These are phyloP conservation scores for Acrodontium crateriforme DNA, from an alignment of 2,329 filamentous ascomycete species.

Conservation along the genomic window DNA sequence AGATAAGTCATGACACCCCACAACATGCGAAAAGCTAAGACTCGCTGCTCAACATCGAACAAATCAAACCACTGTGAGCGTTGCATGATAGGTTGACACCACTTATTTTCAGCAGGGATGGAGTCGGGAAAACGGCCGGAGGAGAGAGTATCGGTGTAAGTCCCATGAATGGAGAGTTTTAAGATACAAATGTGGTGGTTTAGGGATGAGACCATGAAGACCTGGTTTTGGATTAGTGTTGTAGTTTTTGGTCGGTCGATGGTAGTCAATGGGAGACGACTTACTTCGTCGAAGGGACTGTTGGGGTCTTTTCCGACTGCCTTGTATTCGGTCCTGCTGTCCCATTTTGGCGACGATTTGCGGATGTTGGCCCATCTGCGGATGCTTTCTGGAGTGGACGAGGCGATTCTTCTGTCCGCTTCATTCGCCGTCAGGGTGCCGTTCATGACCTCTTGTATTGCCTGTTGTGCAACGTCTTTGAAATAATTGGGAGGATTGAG, in stretches of 20 bases:
- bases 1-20: constrained; percentile 46
- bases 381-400: no score
- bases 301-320: constrained; percentile 39
- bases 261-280: constrained; percentile 9
- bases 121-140: constrained; percentile 25
- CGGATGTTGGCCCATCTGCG: constrained; percentile 36
- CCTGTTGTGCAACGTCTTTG: constrained; percentile 14
- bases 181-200: constrained; percentile 50
- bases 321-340: constrained; percentile 41
- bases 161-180: constrained; percentile 42
- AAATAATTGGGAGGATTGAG: constrained; percentile 25
- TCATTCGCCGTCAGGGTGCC: constrained; percentile 5
- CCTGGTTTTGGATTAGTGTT: constrained; percentile 24
- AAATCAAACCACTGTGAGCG: constrained; percentile 48
- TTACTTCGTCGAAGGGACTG: constrained; percentile 33
- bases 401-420: constrained; percentile 7
- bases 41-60: constrained; percentile 38
- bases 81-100: constrained; percentile 39
- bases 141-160: constrained; percentile 42
- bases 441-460: constrained; percentile 24
- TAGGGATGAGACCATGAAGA: constrained; percentile 48
- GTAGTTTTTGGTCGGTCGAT: constrained; percentile 1
- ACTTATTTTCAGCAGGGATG: constrained; percentile 24
- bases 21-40: constrained; percentile 41
- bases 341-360: constrained; percentile 38